phyloP scores from a whole-genome alignment of 2,329 filamentous ascomycete species.

The Cladosporium sp. region DNA sequence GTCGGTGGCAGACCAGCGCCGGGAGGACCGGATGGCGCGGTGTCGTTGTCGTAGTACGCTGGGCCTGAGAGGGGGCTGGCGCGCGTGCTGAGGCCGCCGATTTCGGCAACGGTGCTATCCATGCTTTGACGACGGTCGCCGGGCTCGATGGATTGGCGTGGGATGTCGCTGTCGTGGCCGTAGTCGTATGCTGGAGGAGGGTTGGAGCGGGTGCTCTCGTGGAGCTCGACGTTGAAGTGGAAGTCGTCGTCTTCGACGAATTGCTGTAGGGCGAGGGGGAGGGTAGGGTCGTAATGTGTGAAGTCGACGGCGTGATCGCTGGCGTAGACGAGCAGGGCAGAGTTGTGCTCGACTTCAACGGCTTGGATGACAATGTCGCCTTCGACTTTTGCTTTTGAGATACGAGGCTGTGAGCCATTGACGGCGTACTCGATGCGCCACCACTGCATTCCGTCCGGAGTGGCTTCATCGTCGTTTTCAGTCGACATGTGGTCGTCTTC shows the following conservation, averaged over 20 bases:
- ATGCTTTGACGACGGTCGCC: constrained; percentile 21
- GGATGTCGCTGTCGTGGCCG: constrained; percentile 10
- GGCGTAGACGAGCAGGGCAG: constrained; percentile 62
- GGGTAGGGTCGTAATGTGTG: constrained; percentile 24
- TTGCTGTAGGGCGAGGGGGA: constrained; percentile 29
- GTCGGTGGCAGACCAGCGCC: not conserved
- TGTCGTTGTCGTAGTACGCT: not conserved
- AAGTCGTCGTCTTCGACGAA: constrained; percentile 35
- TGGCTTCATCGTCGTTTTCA: constrained; percentile 38
- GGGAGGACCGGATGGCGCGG: not conserved
- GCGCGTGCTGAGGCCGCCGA: constrained; percentile 5
- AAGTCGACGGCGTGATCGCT: constrained; percentile 45
- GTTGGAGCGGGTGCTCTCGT: constrained; percentile 8
- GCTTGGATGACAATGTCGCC: constrained; percentile 56
- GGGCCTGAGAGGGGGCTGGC: constrained; percentile 17
- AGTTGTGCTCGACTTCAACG: constrained; percentile 55
- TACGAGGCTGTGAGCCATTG: constrained; percentile 43
- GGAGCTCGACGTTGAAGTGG: constrained; percentile 29
- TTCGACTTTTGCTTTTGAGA: constrained; percentile 34
- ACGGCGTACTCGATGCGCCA: constrained; percentile 58
- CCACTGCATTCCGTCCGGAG: constrained; percentile 51
- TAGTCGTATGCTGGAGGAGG: constrained; percentile 20
- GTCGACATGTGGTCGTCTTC: constrained; percentile 26
- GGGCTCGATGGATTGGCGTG: constrained; percentile 20
- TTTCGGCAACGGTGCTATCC: constrained; percentile 13